Base-by-base conservation (phyloP, 305 asterid genomes). In the Plantago lanceolata region DNA sequence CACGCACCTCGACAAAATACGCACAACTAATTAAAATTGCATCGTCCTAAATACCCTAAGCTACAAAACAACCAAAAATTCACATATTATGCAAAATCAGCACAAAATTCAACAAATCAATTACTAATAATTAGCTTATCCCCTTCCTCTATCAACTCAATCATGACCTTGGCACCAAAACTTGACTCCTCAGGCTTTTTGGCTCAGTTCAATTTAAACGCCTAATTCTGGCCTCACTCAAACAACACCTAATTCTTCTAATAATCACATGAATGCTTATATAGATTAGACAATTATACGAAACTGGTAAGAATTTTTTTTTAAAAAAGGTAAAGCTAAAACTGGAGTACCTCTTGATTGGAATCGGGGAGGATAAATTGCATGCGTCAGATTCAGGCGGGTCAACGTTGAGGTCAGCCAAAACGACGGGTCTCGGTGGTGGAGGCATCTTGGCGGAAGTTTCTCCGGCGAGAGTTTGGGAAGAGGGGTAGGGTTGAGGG, bases 401-500 rank as follows among this genome's bases (percentile, higher is more conserved):
- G 76, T 81, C 89, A 71, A 73, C 83, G 72, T 83, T 83, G 68
- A 83, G 89, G 83, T 83, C 89, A 64, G 86, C 86, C 73, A 83
- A 15, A 35, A 83, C 68, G 53, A 75, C 51, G 61, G 82, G 63
- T 61, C 76, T 75, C 69, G 72, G 67, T 61, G 71, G 74, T 40
- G 57, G 73, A 8, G 63, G 71, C 11, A 79, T 75, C 66, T 60
- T 77, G 69, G 70, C 62, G 48, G 81, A 66, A 71, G 70, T 33
- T 4, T 71, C 83, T 3, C 57, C 78, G 71, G 70, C 37, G 76
- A 71, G 57, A 47, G 24, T 44, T 58, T 66, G 71, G 19, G 72
- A 12, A 48, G 63, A 56, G 76, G 72, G 55, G 37, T 59, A 13
- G 28, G 67, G 73, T 63, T 51, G 71, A 19, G 65, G 76, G 58